A percentile compares a stretch with the other conserved stretches of the same genome.
These are phyloP conservation scores for Saccharomycopsis sp. DNA, from an alignment of 805 yeast genomes.

Conservation along the genomic window DNA sequence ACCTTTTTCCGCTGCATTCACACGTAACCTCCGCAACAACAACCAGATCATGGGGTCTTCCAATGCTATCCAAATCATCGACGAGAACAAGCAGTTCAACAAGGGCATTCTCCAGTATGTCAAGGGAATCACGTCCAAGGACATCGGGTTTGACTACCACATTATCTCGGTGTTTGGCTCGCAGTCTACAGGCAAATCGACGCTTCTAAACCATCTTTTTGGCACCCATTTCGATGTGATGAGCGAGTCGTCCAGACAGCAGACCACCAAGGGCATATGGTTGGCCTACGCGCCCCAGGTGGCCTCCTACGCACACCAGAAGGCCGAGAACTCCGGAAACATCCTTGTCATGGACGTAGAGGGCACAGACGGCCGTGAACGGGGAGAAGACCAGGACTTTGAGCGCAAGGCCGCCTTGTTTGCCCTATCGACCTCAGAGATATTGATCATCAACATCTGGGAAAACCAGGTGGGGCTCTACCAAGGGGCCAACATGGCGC, in stretches of 20 bases:
- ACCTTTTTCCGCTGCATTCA: not conserved
- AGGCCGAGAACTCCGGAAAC: constrained; percentile 21
- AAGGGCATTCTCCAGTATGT: constrained; percentile 31
- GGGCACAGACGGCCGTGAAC: constrained; percentile 92
- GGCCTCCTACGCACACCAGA: constrained; percentile 22
- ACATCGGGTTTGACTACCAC: constrained; percentile 70
- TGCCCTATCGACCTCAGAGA: constrained; percentile 88
- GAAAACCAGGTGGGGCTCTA: constrained; percentile 95
- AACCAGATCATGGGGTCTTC: too few species aligned
- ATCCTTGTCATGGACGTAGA: constrained; percentile 93
- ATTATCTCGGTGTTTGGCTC: constrained; percentile 95
- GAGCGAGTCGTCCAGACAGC: constrained; percentile 82
- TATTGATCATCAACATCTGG: constrained; percentile 90
- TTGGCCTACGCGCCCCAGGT: constrained; percentile 49
- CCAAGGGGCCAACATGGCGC: constrained; percentile 96
- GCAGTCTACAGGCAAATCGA: constrained; percentile 94
- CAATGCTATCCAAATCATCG: constrained; percentile 42
- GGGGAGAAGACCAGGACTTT: constrained; percentile 98
- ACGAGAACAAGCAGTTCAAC: constrained; percentile 45
- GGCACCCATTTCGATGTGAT: constrained; percentile 87
- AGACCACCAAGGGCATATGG: constrained; percentile 87
- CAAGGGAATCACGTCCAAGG: constrained; percentile 29
- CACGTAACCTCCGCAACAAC: not conserved
- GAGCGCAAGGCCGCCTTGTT: constrained; percentile 94
- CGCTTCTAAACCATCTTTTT: constrained; percentile 78